Evolutionary conservation across 441 rosid genomes (phyloP).

Genomic region (Erodium trifolium): DNA sequence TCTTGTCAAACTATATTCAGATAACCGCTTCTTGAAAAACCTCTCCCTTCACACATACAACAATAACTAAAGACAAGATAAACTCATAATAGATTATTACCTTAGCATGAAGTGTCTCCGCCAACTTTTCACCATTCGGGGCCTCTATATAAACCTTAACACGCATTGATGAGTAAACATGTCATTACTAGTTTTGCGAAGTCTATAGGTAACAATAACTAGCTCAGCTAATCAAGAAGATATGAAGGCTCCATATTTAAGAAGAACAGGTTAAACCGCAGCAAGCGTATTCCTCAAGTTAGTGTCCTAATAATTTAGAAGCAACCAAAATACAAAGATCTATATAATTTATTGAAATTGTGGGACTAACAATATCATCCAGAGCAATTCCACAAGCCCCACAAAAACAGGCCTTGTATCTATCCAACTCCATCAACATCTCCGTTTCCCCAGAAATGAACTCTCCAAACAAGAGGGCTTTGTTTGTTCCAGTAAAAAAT

Average conservation of each 20-base stretch:
- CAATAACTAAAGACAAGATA: not conserved
- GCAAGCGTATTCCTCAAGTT: not conserved
- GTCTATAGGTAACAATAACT: too few relatives aligned
- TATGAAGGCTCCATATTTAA: conserved; percentile 5
- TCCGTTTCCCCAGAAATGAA: not conserved
- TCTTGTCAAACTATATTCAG: not conserved
- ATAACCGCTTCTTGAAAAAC: too few relatives aligned
- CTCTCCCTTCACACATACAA: too few relatives aligned
- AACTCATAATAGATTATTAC: conserved; percentile 28
- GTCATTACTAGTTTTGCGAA: not conserved
- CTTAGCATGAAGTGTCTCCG: conserved; percentile 81
- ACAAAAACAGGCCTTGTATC: not conserved
- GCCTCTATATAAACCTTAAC: conserved; percentile 79
- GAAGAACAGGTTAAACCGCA: not conserved
- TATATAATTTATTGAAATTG: not conserved
- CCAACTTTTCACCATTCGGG: conserved; percentile 68
- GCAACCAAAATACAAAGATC: not conserved
- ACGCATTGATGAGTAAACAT: conserved; percentile 12
- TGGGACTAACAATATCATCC: not conserved
- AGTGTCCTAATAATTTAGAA: not conserved
- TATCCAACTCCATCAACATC: not conserved
- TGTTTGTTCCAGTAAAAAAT: not conserved
- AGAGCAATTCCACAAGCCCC: not conserved
- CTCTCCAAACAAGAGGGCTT: not conserved
- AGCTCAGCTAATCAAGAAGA: not conserved